Evolutionary conservation across 176 grass and related monocot genomes (phyloP).

Genomic region (Phoenix dactylifera): DNA sequence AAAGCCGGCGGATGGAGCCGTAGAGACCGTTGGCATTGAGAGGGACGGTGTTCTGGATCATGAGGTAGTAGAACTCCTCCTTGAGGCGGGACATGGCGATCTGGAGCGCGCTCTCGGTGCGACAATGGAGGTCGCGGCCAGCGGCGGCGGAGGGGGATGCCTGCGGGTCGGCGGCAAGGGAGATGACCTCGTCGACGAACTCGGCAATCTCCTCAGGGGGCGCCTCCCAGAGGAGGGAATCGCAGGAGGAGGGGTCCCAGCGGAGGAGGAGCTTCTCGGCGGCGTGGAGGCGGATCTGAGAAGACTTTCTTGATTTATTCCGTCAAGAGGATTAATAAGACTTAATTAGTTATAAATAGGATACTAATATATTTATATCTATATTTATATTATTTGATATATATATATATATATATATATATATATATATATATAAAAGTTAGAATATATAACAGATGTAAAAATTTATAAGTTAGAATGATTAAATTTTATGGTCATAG

Average conservation of each 20-base stretch:
- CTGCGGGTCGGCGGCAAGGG: constrained; percentile 41
- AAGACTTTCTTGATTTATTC: too few relatives aligned
- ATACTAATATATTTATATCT: too few relatives aligned
- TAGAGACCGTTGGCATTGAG: constrained; percentile 61
- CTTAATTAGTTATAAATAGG: too few relatives aligned
- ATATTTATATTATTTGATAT: too few relatives aligned
- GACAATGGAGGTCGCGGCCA: constrained; percentile 5
- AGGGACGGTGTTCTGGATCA: constrained; percentile 67
- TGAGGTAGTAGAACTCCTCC: constrained; percentile 78
- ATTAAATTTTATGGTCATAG: too few relatives aligned
- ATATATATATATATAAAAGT: too few relatives aligned
- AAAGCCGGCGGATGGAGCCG: constrained; percentile 83
- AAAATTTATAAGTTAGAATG: too few relatives aligned
- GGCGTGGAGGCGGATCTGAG: constrained; percentile 28
- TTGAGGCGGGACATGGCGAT: constrained; percentile 79
- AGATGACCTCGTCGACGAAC: too few relatives aligned
- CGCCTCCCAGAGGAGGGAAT: constrained; percentile 70
- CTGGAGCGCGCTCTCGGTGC: constrained; percentile 38
- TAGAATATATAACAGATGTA: too few relatives aligned
- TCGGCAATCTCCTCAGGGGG: constrained; percentile 41
- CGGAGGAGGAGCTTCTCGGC: constrained; percentile 63
- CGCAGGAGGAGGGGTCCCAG: constrained; percentile 50
- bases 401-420: too few relatives aligned
- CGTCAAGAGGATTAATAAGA: too few relatives aligned
- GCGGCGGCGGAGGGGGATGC: constrained; percentile 6